Evolutionary conservation across 202 grass and related monocot species (phyloP).

Genomic region (Schoenoplectus triqueter): DNA sequence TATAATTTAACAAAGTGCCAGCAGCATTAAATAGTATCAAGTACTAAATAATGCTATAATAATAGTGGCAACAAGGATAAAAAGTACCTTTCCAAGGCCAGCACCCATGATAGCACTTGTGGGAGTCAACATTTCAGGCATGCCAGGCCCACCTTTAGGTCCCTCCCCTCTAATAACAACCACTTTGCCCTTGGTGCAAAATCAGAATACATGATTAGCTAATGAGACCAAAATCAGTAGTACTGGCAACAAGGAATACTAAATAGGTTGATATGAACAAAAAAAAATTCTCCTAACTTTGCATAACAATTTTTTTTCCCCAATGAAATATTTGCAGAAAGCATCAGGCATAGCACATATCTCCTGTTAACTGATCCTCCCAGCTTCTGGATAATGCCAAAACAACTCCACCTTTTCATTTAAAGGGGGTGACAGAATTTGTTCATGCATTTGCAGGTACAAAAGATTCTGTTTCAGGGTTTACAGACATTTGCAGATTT

Average conservation of each 20-base stretch:
- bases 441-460: constrained; percentile 53
- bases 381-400: not conserved
- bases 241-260: constrained; percentile 39
- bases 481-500: too few relatives aligned
- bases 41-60: not conserved
- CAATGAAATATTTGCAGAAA: constrained; percentile 78
- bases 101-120: constrained; percentile 99
- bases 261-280: not conserved
- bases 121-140: constrained; percentile 99
- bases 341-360: not conserved
- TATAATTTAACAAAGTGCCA: not conserved
- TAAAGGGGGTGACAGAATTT: constrained; percentile 25
- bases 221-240: not conserved
- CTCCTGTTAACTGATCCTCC: not conserved
- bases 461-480: too few relatives aligned
- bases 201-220: constrained; percentile 42
- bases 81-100: constrained; percentile 88
- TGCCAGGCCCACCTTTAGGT: constrained; percentile 93
- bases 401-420: not conserved
- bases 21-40: not conserved
- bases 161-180: constrained; percentile 94
- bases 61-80: not conserved
- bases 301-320: not conserved
- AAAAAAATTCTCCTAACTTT: not conserved
- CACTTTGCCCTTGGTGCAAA: constrained; percentile 65